phyloP scores from a whole-genome alignment of 768 basidiomycete genomes.

The Termitomyces sp. region DNA sequence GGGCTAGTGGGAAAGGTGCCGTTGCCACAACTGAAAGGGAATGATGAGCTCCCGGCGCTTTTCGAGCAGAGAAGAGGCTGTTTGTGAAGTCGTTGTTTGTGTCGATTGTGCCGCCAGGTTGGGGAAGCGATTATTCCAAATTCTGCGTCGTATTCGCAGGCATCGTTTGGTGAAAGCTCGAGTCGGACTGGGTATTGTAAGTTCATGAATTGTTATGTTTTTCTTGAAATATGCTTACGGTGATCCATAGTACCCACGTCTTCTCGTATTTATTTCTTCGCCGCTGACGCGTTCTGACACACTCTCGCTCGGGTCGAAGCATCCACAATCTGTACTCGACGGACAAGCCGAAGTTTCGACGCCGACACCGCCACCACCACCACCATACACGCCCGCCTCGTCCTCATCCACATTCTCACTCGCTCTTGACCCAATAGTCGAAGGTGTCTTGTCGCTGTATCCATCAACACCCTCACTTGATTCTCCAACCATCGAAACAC shows the following conservation, averaged over 20 bases:
- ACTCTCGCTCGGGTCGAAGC: slow-evolving; percentile 52
- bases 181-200: slow-evolving; percentile 2
- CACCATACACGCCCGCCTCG: slow-evolving; percentile 34
- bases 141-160: slow-evolving; percentile 29
- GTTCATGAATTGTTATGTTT: slow-evolving; percentile 1
- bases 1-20: no score
- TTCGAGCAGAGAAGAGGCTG: no score
- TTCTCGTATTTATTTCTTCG: slow-evolving; percentile 36
- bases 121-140: no score
- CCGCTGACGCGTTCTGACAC: slow-evolving; percentile 48
- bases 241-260: slow-evolving; percentile 25
- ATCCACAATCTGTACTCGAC: slow-evolving; percentile 70
- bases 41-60: no score
- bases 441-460: slow-evolving; percentile 28
- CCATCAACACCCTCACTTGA: slow-evolving; percentile 34
- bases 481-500: slow-evolving; percentile 31
- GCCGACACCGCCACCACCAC: slow-evolving; percentile 24
- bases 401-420: slow-evolving; percentile 48
- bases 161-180: slow-evolving; percentile 20
- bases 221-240: not conserved
- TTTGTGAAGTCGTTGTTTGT: no score
- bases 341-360: slow-evolving; percentile 35
- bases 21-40: no score
- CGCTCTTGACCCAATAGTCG: slow-evolving; percentile 45
- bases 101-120: no score